Percentiles rank a stretch among this genome's conserved stretches.
Evolutionary conservation across 148 eudicot species (phyloP).

Genomic region (Rhododendron williamsianum): DNA sequence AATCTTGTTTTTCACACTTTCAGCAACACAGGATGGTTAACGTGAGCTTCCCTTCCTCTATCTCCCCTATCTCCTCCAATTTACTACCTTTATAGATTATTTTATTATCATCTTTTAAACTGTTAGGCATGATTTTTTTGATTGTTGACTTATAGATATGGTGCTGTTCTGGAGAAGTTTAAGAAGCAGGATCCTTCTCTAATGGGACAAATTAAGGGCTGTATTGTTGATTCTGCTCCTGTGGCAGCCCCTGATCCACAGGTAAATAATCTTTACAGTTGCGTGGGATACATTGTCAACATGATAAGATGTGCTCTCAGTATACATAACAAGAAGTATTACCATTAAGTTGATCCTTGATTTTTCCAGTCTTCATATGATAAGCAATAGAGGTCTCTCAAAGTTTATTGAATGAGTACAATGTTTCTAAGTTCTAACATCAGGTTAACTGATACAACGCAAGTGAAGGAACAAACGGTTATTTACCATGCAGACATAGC

Average conservation of each 20-base stretch:
- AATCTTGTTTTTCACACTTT: conserved; percentile 93
- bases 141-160: conserved; percentile 49
- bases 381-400: background rate
- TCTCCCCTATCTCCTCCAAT: background rate
- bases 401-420: background rate
- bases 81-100: background rate
- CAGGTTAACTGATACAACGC: background rate
- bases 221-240: conserved; percentile 96
- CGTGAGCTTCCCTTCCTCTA: conserved; percentile 45
- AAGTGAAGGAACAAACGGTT: background rate
- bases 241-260: conserved; percentile 92
- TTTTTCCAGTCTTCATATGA: background rate
- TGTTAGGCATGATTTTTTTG: conserved; percentile 9
- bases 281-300: background rate
- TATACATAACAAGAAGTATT: too few species aligned
- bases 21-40: conserved; percentile 98
- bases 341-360: background rate
- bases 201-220: conserved; percentile 66
- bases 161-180: conserved; percentile 76
- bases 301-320: background rate
- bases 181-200: conserved; percentile 60
- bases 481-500: background rate
- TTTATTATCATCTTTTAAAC: background rate
- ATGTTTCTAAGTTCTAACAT: background rate
- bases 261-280: conserved; percentile 33